Base-by-base conservation (phyloP, 2,329 filamentous ascomycete species). In the Aspergillus fumigatiaffinis region DNA sequence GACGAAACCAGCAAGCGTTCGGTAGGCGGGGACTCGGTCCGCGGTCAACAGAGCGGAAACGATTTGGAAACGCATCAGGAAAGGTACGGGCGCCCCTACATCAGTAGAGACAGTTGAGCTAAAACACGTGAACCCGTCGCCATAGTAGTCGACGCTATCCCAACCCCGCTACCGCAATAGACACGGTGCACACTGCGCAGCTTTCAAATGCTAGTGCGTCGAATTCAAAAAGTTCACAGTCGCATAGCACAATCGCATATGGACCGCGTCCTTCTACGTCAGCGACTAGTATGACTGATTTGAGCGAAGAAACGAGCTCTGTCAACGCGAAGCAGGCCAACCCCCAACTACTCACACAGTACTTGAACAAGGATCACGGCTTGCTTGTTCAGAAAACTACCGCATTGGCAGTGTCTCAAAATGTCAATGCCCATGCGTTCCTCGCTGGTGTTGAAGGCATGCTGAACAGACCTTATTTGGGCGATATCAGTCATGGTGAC, bases 391-490 rank as follows among this genome's bases (percentile, higher is more conserved):
- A 64, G 50, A 71, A 71, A 53, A 60, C 62, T n/a, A 63, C 63
- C n/a, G 65, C 68, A 9, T 55, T 67, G 4, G 63, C 68, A 29
- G 60, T 65, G 26, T 63, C 67, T n/a, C 67, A 68, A 29, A 68
- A 66, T 44, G 62, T 71, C 46, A 71, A 68, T 53, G 68, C 63
- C 9, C 68, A 71, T 56, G 70, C 65, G 2, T 66, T 65, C 51
- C 57, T 72, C 9, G 68, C 68, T 38, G 60, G 63, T 17, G 68
- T 68, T 51, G 71, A 72, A 53, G 69, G 70, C 9, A 54, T 65
- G n/a, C 64, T 57, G 20, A 67, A 69, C 49, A 35, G 46, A 23
- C 47, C 60, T n/a, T 41, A 35, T 41, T 41, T 41, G 41, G 38
- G 46, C 29, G 41, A 17, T 21, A 32, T 51, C 8, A 17, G 28